phyloP scores from a whole-genome alignment of 768 basidiomycete species.

The Scleroderma citrinum region DNA sequence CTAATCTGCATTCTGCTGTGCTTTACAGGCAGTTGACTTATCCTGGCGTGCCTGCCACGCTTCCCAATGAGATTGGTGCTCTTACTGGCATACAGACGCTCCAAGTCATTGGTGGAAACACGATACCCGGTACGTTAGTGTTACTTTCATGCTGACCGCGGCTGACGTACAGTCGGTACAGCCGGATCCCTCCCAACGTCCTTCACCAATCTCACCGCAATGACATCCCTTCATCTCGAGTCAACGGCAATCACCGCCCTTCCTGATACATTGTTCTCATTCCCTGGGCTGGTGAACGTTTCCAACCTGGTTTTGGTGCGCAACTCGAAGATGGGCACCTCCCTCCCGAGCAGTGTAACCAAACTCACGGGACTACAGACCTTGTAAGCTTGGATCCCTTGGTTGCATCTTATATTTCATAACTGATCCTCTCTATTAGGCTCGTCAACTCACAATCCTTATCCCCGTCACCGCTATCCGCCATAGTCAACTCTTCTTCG shows the following conservation, averaged over 20 bases:
- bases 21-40: slow-evolving; percentile 33
- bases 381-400: slow-evolving; percentile 27
- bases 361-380: slow-evolving; percentile 29
- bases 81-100: slow-evolving; percentile 35
- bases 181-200: slow-evolving; percentile 37
- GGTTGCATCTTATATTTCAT: background rate
- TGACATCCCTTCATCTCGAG: slow-evolving; percentile 37
- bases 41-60: slow-evolving; percentile 40
- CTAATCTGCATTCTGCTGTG: background rate
- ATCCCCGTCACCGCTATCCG: slow-evolving; percentile 26
- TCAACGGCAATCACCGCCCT: slow-evolving; percentile 34
- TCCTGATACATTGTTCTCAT: slow-evolving; percentile 29
- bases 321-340: slow-evolving; percentile 35
- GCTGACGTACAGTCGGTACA: slow-evolving; percentile 8
- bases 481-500: slow-evolving; percentile 26
- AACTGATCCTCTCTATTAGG: slow-evolving; percentile 15
- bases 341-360: slow-evolving; percentile 32
- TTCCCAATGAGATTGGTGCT: slow-evolving; percentile 38
- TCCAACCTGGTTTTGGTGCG: slow-evolving; percentile 34
- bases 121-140: slow-evolving; percentile 33
- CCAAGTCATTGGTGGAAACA: slow-evolving; percentile 35
- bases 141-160: background rate
- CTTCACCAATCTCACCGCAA: slow-evolving; percentile 32
- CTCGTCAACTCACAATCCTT: slow-evolving; percentile 33
- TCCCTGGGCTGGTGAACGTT: slow-evolving; percentile 27